phyloP scores from a whole-genome alignment of 768 basidiomycete genomes.

The Pleurotus eryngii region DNA sequence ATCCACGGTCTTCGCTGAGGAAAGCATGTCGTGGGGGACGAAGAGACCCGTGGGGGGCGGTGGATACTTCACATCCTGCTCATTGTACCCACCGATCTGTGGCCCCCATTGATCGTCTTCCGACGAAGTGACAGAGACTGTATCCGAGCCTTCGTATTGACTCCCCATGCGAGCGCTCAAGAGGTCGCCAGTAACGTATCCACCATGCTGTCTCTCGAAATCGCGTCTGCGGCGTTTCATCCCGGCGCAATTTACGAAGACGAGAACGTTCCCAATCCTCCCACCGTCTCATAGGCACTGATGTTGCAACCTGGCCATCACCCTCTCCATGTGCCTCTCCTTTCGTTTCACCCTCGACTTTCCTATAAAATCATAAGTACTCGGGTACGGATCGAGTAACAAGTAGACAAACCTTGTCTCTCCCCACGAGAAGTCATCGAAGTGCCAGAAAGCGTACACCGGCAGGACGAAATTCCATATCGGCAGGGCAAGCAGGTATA shows the following conservation, averaged over 20 bases:
- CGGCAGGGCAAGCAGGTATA: constrained; percentile 89
- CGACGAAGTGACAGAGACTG: constrained; percentile 75
- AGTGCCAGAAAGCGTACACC: constrained; percentile 98
- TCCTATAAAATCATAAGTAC: constrained; percentile 44
- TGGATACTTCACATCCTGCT: constrained; percentile 72
- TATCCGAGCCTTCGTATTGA: constrained; percentile 78
- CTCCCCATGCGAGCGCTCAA: constrained; percentile 54
- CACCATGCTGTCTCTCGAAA: constrained; percentile 76
- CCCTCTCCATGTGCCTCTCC: constrained; percentile 74
- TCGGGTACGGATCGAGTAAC: constrained; percentile 18
- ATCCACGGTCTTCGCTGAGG: constrained; percentile 50
- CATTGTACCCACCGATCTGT: constrained; percentile 96
- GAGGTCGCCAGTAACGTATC: constrained; percentile 59
- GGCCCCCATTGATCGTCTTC: constrained; percentile 96
- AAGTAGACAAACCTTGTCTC: constrained; percentile 72
- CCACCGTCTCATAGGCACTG: constrained; percentile 95
- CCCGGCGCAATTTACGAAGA: constrained; percentile 84
- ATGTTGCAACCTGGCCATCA: constrained; percentile 48
- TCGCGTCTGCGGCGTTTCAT: constrained; percentile 77
- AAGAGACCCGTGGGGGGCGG: constrained; percentile 80
- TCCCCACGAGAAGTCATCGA: constrained; percentile 99
- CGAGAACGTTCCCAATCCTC: constrained; percentile 99
- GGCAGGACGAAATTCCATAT: constrained; percentile 96
- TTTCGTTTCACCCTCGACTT: constrained; percentile 90
- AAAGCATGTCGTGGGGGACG: constrained; percentile 35